Conservation (phyloP, 2,329 filamentous ascomycete genomes). For the Pseudogymnoascus sp. region DNA sequence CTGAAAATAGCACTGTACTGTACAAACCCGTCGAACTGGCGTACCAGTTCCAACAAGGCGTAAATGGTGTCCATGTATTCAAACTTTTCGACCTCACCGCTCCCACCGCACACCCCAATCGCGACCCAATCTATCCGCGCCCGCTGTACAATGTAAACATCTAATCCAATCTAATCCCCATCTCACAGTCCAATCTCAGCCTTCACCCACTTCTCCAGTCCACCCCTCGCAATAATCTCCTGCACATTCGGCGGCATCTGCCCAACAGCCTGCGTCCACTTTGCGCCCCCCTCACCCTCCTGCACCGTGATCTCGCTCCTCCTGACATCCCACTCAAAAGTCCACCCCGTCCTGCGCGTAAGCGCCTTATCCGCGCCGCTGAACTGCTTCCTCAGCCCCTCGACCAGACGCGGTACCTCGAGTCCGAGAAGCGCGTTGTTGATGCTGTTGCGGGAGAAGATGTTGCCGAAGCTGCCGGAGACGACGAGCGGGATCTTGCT, state of each 20-base stretch:
- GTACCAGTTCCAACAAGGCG: neutral
- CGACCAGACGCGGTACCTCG: slow-evolving; percentile 61
- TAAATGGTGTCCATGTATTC: neutral
- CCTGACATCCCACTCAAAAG: slow-evolving; percentile 71
- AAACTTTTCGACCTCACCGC: slow-evolving; percentile 1
- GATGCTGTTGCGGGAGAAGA: slow-evolving; percentile 72
- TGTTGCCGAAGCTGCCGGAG: slow-evolving; percentile 75
- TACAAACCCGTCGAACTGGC: slow-evolving; percentile 9
- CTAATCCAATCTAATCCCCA: neutral
- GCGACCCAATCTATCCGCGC: neutral
- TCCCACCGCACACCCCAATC: neutral
- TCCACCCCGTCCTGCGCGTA: slow-evolving; percentile 78
- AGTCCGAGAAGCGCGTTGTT: slow-evolving; percentile 72
- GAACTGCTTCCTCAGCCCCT: slow-evolving; percentile 60
- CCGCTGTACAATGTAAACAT: slow-evolving; percentile 6
- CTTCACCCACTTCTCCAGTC: slow-evolving; percentile 79
- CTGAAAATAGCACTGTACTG: slow-evolving; percentile 2
- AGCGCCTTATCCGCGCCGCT: slow-evolving; percentile 44
- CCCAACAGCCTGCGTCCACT: slow-evolving; percentile 75
- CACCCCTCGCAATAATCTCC: slow-evolving; percentile 72
- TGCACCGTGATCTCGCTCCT: slow-evolving; percentile 64
- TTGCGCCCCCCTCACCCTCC: slow-evolving; percentile 60
- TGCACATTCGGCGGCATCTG: slow-evolving; percentile 82
- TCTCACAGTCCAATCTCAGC: slow-evolving; percentile 47
- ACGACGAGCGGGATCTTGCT: slow-evolving; percentile 76